phyloP scores from a whole-genome alignment of 345 rosid species.

The Anastatica hierochuntica region DNA sequence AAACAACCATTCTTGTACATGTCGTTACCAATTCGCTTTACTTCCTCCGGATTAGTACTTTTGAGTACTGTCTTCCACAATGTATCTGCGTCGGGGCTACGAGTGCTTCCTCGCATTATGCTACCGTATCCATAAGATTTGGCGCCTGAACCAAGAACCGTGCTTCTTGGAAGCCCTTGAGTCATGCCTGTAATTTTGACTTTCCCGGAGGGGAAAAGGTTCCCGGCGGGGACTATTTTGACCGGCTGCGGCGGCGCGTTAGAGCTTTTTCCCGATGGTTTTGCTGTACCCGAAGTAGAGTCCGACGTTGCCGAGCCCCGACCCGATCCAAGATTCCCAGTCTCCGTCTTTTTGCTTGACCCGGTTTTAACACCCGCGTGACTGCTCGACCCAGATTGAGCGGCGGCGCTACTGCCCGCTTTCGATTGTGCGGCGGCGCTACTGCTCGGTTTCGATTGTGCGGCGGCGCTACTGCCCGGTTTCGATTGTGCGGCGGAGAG shows the following conservation, averaged over 20 bases:
- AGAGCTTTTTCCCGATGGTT: constrained; percentile 42
- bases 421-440: too few relatives aligned
- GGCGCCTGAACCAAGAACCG: constrained; percentile 66
- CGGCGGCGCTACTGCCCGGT: too few relatives aligned
- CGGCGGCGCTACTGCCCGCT: too few relatives aligned
- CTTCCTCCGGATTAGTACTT: constrained; percentile 50
- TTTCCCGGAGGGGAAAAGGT: constrained; percentile 74
- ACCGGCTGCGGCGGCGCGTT: constrained; percentile 42
- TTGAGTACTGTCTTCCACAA: constrained; percentile 9
- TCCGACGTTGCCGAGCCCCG: constrained; percentile 24
- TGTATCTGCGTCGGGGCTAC: background rate
- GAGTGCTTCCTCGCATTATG: constrained; percentile 48
- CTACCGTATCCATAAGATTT: constrained; percentile 88
- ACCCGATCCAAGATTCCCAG: constrained; percentile 24
- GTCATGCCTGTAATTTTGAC: constrained; percentile 58
- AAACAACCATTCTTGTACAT: constrained; percentile 62
- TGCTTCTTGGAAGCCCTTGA: constrained; percentile 38
- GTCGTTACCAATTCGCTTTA: constrained; percentile 71
- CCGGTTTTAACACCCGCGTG: too few relatives aligned
- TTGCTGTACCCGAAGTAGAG: constrained; percentile 37
- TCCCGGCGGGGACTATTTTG: constrained; percentile 69
- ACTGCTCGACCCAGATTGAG: too few relatives aligned
- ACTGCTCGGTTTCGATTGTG: too few relatives aligned
- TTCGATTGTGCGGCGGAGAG: background rate
- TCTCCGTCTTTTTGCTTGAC: too few relatives aligned